Evolutionary conservation across 2,329 filamentous ascomycete species (phyloP), one percentile per base, ranked within the genome.

Genomic region (Claviceps maximensis): DNA sequence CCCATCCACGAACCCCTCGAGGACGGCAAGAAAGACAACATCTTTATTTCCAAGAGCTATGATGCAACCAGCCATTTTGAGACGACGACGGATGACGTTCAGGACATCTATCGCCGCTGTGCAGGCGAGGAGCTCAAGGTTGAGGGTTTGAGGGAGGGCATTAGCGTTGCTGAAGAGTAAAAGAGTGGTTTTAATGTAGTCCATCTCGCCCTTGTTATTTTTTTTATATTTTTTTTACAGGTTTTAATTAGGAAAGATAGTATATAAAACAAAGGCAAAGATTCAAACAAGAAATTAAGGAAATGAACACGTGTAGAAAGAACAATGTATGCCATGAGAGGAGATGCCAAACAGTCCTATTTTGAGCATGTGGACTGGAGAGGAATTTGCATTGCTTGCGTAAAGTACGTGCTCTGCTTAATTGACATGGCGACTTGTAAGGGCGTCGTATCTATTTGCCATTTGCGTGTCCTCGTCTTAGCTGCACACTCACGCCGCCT

Each of bases 21-120:
- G 64, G 80, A 84, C 64, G 93, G 93, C 58, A 77, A 74, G 61
- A 86, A 83, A 61, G 90, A 96, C 75, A 90, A 90, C 71, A 85
- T 98, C 69, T 98, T 89, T 75, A 89, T 98, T 68, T 95, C 89
- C 64, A 96, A 94, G 83, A 95, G 89, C 75, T 98, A 98, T 72
- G 94, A 98, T 65, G 89, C 94, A 51, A 94, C 87, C 58, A 95
- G 87, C 69, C 93, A 98, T 77, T 98, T 98, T 65, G 93, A 98
- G 80, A 96, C 89, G 38, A 79, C 75, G 47, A 80, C 78, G 73
- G 93, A 96, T 68, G 91, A 98, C 70, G 90, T 98, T 66, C 86
- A 84, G 74, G 88, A 97, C 68, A 88, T 98, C 62, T 98, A 95
- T 76, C 78, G 74, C 61, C 83, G 93, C 63, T 86, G 84, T 60